phyloP scores from a whole-genome alignment of 2,329 filamentous ascomycete genomes.

The Rhytidhysteron rufulum region DNA sequence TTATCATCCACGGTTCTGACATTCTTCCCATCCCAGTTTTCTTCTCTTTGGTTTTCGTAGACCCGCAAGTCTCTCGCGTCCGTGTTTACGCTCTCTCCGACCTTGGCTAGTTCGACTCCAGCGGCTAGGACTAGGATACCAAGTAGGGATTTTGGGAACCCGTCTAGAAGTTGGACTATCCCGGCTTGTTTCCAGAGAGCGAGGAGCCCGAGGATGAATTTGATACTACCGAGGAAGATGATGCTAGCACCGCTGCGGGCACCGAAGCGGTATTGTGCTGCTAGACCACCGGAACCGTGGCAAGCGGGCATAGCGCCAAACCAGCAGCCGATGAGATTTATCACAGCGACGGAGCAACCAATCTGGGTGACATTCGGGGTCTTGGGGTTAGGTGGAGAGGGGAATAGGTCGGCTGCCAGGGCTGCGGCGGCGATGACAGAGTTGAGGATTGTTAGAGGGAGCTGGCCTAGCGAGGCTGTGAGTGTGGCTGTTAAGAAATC shows the following conservation, averaged over 20 bases:
- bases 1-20: conserved; percentile 58
- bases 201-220: conserved; percentile 68
- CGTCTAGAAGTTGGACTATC: conserved; percentile 65
- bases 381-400: conserved; percentile 51
- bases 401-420: conserved; percentile 72
- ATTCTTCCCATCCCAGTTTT: conserved; percentile 36
- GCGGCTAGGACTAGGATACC: conserved; percentile 89
- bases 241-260: conserved; percentile 83
- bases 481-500: conserved; percentile 54
- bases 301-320: conserved; percentile 95
- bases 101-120: conserved; percentile 80
- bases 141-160: conserved; percentile 73
- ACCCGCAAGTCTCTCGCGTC: conserved; percentile 57
- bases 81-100: conserved; percentile 80
- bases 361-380: conserved; percentile 71
- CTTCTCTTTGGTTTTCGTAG: conserved; percentile 27
- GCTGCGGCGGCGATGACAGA: conserved; percentile 85
- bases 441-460: conserved; percentile 89
- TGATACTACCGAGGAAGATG: conserved; percentile 71
- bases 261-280: conserved; percentile 87
- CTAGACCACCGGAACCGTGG: conserved; percentile 86
- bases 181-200: conserved; percentile 62
- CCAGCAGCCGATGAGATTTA: conserved; percentile 85
- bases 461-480: conserved; percentile 74
- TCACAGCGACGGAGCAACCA: conserved; percentile 74